Evolutionary conservation across 768 basidiomycete species (phyloP).

Genomic region (Tulasnella sp.): DNA sequence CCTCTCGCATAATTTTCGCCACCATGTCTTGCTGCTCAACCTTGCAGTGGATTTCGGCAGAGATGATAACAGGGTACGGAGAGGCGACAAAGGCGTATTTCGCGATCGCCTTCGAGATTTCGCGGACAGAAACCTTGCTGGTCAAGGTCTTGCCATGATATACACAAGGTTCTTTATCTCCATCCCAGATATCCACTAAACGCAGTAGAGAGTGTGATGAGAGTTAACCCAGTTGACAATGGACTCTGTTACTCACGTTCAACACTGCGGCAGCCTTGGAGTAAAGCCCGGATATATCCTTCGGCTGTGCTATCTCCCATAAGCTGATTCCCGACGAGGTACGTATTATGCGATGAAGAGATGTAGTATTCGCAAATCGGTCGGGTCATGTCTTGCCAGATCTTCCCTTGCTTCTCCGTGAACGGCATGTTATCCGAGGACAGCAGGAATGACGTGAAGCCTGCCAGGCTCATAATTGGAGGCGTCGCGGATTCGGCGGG

Average conservation of each 20-base stretch:
- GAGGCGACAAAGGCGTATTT: slow-evolving; percentile 90
- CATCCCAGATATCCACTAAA: slow-evolving; percentile 89
- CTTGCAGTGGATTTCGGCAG: slow-evolving; percentile 85
- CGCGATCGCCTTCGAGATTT: slow-evolving; percentile 75
- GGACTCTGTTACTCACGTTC: slow-evolving; percentile 59
- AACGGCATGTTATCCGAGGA: slow-evolving; percentile 72
- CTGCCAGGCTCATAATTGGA: slow-evolving; percentile 42
- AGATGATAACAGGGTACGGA: slow-evolving; percentile 88
- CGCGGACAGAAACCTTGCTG: slow-evolving; percentile 72
- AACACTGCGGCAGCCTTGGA: slow-evolving; percentile 89
- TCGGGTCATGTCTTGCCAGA: slow-evolving; percentile 81
- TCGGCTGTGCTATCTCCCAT: slow-evolving; percentile 63
- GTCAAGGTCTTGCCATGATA: slow-evolving; percentile 90
- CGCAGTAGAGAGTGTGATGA: not conserved
- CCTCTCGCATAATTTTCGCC: slow-evolving; percentile 65
- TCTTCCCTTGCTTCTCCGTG: slow-evolving; percentile 49
- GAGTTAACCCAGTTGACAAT: not conserved
- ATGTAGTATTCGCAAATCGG: slow-evolving; percentile 86
- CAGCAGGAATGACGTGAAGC: slow-evolving; percentile 73
- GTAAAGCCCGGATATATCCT: slow-evolving; percentile 84
- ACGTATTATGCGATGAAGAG: slow-evolving; percentile 90
- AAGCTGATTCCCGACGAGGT: slow-evolving; percentile 80
- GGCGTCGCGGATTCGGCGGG: not conserved
- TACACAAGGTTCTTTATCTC: slow-evolving; percentile 76
- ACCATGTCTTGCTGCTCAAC: slow-evolving; percentile 75